Conservation (phyloP, 495 filamentous ascomycete genomes). For the Pyrenula massariospora region DNA sequence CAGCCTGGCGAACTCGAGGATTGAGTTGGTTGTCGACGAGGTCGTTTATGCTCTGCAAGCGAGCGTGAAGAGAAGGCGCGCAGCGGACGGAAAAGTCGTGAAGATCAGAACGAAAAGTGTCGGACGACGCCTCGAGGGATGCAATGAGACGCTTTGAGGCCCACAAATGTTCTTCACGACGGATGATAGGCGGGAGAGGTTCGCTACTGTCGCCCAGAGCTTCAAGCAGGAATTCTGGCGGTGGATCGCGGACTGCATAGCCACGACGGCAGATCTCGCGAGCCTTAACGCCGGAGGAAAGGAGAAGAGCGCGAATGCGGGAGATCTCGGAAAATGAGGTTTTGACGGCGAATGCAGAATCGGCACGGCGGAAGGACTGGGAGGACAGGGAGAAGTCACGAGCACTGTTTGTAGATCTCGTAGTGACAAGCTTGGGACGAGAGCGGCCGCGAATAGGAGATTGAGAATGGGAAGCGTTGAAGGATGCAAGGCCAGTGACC, state of each 20-base stretch:
- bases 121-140: conserved; percentile 42
- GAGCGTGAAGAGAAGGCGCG: conserved; percentile 28
- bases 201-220: conserved; percentile 13
- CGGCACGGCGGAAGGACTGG: neutral
- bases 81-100: conserved; percentile 35
- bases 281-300: conserved; percentile 79
- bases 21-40: conserved; percentile 45
- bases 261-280: conserved; percentile 61
- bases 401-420: neutral
- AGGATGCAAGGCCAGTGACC: conserved; percentile 33
- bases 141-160: conserved; percentile 50
- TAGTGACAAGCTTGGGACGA: neutral
- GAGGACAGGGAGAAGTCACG: neutral
- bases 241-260: conserved; percentile 29
- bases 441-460: conserved; percentile 1
- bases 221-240: conserved; percentile 26
- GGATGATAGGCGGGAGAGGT: conserved; percentile 24
- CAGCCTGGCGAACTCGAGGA: conserved; percentile 47
- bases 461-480: conserved; percentile 23
- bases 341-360: neutral
- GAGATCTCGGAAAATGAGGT: conserved; percentile 56
- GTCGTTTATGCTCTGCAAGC: conserved; percentile 36
- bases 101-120: conserved; percentile 40
- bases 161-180: conserved; percentile 53
- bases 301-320: conserved; percentile 57